A percentile compares a stretch with the other conserved stretches of the same genome.
These are phyloP conservation scores for Lagerstroemia speciosa DNA, from an alignment of 345 rosid species.

Conservation along the genomic window DNA sequence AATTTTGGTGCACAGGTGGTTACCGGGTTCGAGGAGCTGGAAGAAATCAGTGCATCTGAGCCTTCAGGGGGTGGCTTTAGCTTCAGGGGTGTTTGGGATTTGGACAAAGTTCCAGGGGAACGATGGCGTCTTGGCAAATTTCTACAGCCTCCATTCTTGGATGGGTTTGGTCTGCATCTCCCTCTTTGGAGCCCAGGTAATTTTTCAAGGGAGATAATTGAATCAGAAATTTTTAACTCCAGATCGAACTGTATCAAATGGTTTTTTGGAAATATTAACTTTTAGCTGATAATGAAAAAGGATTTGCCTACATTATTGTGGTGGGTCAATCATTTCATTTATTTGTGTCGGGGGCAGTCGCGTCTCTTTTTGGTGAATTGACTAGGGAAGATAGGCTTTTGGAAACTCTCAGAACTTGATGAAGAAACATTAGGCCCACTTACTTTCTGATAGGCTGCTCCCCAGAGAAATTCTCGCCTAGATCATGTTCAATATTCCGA, in stretches of 20 bases:
- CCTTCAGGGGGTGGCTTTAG: conserved; percentile 85
- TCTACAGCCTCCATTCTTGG: conserved; percentile 95
- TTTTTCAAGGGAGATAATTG: no score
- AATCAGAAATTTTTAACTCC: no score
- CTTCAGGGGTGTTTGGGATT: conserved; percentile 69
- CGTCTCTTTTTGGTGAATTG: neutral
- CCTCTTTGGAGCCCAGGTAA: conserved; percentile 83
- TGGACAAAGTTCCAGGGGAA: conserved; percentile 74
- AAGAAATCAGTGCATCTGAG: conserved; percentile 83
- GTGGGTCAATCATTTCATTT: neutral
- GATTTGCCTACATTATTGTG: neutral
- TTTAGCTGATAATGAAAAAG: neutral
- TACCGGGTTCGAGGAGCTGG: conserved; percentile 73
- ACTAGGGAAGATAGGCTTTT: neutral
- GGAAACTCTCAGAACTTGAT: neutral
- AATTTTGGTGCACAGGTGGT: conserved; percentile 80
- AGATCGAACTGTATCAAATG: no score
- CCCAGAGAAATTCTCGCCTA: no score
- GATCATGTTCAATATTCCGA: no score
- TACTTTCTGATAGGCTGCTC: no score
- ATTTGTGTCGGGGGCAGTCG: neutral
- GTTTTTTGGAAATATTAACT: no score
- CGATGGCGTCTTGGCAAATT: conserved; percentile 64
- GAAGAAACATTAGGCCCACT: no score
- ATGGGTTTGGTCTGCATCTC: conserved; percentile 82